Evolutionary conservation across 257 asterid genomes (phyloP), one percentile per base, ranked within the genome.

Genomic region (Eustoma russellianum): DNA sequence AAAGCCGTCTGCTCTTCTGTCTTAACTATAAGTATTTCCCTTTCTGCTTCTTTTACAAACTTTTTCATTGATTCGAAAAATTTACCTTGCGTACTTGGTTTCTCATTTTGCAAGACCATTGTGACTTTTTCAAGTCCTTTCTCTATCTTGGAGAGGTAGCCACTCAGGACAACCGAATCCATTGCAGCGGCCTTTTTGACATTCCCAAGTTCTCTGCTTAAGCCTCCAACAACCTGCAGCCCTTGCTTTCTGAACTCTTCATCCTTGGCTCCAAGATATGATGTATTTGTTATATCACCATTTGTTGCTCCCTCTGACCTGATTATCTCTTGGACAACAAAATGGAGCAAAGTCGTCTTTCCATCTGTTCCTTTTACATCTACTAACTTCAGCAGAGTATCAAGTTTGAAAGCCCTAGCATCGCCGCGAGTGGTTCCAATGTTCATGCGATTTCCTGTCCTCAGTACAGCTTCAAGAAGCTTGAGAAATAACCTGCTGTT

Each of bases 331-430:
- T 92, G 97, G 61, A 92, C 99, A 1, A 92, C 99, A 66, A 92
- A 88, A 75, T 92, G 99, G 47, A 92, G 95, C 66, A 92, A 74
- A 9, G 95, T 92, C 41, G 99, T 92, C 75, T 81, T 83, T 30
- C 99, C 99, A 35, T 92, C 99, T 7, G 93, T 78, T 60, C 95
- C 99, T 71, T 92, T 92, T 55, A 92, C 64, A 44, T 92, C 99
- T 49, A 75, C 95, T 51, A 92, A 57, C 63, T 92, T 92, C 43
- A 92, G 65, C 66, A 92, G 66, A 2, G 95, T 88, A 7, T 92
- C 99, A 35, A 92, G 76, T 65, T 85, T 92, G 80, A 92, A 92
- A 65, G 99, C 95, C 66, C 71, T 68, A 15, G 97, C 97, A 59
- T 85, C 87, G 2, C 99, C 99, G 0, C 95, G 88, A 55, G 81